phyloP scores from a whole-genome alignment of 805 yeast genomes.

The Saturnispora dispora region DNA sequence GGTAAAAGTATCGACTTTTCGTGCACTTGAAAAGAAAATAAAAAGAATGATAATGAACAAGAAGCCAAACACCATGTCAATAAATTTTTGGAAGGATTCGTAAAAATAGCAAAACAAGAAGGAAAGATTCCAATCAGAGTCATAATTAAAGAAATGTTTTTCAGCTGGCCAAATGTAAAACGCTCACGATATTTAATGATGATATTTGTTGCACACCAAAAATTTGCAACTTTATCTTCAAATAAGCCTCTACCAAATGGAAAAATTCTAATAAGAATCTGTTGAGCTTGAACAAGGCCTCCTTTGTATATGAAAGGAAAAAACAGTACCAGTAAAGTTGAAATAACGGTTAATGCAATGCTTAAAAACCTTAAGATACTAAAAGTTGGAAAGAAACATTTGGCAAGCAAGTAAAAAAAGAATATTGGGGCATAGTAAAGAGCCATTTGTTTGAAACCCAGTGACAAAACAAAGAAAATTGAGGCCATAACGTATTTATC shows the following conservation, averaged over 20 bases:
- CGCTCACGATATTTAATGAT: constrained; percentile 56
- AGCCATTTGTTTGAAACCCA: constrained; percentile 93
- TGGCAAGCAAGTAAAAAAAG: constrained; percentile 68
- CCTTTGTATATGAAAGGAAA: constrained; percentile 51
- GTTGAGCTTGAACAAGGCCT: constrained; percentile 41
- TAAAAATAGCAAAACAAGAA: constrained; percentile 39
- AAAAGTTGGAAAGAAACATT: constrained; percentile 31
- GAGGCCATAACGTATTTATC: constrained; percentile 63
- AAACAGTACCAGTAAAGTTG: constrained; percentile 42
- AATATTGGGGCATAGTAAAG: constrained; percentile 86
- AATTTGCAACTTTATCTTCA: constrained; percentile 95
- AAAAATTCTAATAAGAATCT: constrained; percentile 61
- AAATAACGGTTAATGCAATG: constrained; percentile 55
- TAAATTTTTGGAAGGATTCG: constrained; percentile 42
- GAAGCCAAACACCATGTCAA: constrained; percentile 70
- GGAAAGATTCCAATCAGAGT: constrained; percentile 51
- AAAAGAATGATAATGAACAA: constrained; percentile 77
- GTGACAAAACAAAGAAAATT: constrained; percentile 63
- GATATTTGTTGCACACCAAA: constrained; percentile 92
- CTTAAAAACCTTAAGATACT: constrained; percentile 49
- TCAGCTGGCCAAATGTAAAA: constrained; percentile 50
- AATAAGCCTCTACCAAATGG: constrained; percentile 91
- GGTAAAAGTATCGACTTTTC: constrained; percentile 90
- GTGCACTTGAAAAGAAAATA: constrained; percentile 93
- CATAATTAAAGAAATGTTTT: constrained; percentile 42